phyloP scores from a whole-genome alignment of 192 early-diverging fungal species.

The Coemansia sp. region DNA sequence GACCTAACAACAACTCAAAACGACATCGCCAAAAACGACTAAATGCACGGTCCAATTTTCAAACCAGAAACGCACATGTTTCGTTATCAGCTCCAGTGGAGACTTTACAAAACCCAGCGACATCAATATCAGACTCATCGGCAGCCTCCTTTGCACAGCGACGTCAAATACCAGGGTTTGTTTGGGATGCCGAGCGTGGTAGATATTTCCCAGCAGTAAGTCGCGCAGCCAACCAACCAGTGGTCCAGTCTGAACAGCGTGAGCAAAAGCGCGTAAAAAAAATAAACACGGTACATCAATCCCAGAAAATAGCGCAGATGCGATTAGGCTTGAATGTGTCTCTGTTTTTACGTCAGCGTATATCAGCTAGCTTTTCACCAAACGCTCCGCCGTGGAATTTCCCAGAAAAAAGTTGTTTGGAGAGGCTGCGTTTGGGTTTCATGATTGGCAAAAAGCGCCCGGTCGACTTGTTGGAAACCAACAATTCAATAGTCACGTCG shows the following conservation, averaged over 20 bases:
- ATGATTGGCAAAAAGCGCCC: background rate
- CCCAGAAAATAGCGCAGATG: background rate
- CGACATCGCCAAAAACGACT: too few species aligned
- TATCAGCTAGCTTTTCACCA: background rate
- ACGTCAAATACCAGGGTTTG: constrained; percentile 35
- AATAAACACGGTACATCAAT: background rate
- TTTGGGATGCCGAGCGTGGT: constrained; percentile 34
- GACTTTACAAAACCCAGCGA: too few species aligned
- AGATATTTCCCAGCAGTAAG: constrained; percentile 36
- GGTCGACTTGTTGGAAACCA: background rate
- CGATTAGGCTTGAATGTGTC: background rate
- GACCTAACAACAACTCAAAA: too few species aligned
- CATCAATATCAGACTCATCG: too few species aligned
- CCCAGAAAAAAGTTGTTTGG: background rate
- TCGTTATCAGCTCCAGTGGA: too few species aligned
- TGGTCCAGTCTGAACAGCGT: constrained; percentile 19
- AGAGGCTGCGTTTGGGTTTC: background rate
- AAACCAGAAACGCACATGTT: too few species aligned
- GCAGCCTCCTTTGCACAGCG: background rate
- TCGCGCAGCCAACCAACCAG: constrained; percentile 17
- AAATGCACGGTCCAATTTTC: too few species aligned
- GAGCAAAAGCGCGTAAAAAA: constrained; percentile 4
- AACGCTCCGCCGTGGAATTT: background rate
- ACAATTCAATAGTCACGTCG: background rate
- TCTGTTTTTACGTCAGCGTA: background rate